Percentiles rank a stretch among this genome's conserved stretches.
These are phyloP conservation scores for Pythium rishiriense DNA, from an alignment of 352 stramenopile species.

Conservation along the genomic window DNA sequence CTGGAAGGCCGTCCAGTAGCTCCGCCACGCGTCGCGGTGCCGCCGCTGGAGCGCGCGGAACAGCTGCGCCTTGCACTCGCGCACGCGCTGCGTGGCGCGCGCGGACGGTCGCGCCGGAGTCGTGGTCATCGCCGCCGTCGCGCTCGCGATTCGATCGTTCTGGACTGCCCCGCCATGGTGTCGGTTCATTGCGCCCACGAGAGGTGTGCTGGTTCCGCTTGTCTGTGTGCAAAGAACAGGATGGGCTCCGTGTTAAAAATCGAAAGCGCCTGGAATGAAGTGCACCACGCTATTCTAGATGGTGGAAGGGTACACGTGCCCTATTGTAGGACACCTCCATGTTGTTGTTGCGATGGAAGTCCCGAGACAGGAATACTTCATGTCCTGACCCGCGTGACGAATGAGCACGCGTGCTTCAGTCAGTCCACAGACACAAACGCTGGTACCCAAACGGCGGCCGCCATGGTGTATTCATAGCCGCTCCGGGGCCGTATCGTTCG, in stretches of 20 bases:
- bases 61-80: conserved; percentile 63
- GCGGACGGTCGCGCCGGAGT: neutral
- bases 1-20: conserved; percentile 64
- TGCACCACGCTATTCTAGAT: neutral
- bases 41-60: conserved; percentile 61
- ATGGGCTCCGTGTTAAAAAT: conserved; percentile 18
- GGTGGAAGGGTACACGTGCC: neutral
- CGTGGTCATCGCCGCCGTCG: conserved; percentile 1
- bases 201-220: conserved; percentile 8
- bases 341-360: neutral
- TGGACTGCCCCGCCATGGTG: conserved; percentile 4
- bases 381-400: no score
- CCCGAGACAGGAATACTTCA: no score
- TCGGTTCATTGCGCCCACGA: conserved; percentile 14
- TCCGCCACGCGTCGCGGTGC: conserved; percentile 47
- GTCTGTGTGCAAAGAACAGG: conserved; percentile 23
- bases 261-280: conserved; percentile 3
- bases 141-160: conserved; percentile 7
- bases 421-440: no score
- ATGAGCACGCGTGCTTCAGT: no score
- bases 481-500: neutral
- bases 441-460: no score
- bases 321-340: conserved; percentile 1
- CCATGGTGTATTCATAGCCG: neutral
- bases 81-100: conserved; percentile 27